Percentiles rank a stretch among this genome's conserved stretches.
phyloP scores from a whole-genome alignment of 805 yeast species.

The Scheffersomyces ergatensis region DNA sequence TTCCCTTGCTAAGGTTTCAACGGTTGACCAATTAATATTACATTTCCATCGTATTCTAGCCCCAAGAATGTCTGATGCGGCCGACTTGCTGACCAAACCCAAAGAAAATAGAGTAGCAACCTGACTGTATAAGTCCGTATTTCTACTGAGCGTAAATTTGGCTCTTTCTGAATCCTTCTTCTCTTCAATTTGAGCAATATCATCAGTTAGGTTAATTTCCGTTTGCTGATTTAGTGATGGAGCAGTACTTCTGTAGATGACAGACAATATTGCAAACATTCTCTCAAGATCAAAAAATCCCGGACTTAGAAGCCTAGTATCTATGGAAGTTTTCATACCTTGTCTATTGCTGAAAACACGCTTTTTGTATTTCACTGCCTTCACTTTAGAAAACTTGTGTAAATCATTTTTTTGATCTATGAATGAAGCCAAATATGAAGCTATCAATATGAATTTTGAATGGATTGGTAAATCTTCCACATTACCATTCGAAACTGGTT shows the following conservation, averaged over 20 bases:
- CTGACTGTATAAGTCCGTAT: conserved; percentile 52
- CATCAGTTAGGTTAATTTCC: conserved; percentile 20
- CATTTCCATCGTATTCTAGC: conserved; percentile 77
- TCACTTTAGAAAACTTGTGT: conserved; percentile 63
- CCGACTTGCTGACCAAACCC: conserved; percentile 46
- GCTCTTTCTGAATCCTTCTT: conserved; percentile 30
- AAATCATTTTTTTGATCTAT: conserved; percentile 68
- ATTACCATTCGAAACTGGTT: conserved; percentile 12
- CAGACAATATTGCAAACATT: conserved; percentile 72
- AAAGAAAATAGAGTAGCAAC: conserved; percentile 58
- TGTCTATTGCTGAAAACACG: conserved; percentile 8
- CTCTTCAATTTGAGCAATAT: conserved; percentile 33
- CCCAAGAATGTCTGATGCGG: conserved; percentile 53
- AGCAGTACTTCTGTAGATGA: conserved; percentile 52
- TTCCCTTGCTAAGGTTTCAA: conserved; percentile 59
- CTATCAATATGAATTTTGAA: conserved; percentile 71
- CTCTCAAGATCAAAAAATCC: conserved; percentile 76
- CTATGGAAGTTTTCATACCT: conserved; percentile 44
- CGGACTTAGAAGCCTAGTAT: conserved; percentile 65
- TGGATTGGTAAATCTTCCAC: conserved; percentile 52
- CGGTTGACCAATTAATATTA: conserved; percentile 66
- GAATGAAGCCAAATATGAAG: conserved; percentile 82
- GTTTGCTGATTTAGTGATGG: conserved; percentile 23
- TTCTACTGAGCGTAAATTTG: conserved; percentile 35
- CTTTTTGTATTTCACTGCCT: conserved; percentile 33